A percentile compares a stretch with the other conserved stretches of the same genome.
Evolutionary conservation across 2,329 filamentous ascomycete species (phyloP).

Genomic region (Periconia sp.): DNA sequence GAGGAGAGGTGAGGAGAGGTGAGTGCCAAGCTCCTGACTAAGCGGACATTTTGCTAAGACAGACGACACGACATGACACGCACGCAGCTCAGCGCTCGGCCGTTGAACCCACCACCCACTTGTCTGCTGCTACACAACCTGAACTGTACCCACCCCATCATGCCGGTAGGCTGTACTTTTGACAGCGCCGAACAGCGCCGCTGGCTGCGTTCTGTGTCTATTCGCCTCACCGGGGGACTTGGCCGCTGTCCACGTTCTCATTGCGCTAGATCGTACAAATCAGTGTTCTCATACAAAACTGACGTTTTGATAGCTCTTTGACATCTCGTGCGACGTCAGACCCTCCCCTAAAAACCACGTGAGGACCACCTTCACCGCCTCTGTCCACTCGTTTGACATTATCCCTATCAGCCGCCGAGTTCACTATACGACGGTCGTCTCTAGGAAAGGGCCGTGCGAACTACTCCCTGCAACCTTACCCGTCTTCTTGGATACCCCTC

Average conservation of each 20-base stretch:
- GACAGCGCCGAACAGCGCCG: conserved; percentile 2
- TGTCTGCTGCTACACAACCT: no score
- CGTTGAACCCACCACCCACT: not conserved
- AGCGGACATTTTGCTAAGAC: no score
- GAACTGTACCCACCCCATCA: no score
- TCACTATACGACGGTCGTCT: not conserved
- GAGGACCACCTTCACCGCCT: conserved; percentile 6
- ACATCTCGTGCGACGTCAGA: not conserved
- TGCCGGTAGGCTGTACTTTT: not conserved
- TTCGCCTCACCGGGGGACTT: conserved; percentile 5
- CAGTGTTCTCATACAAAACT: not conserved
- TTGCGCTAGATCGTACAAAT: not conserved
- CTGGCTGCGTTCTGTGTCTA: not conserved
- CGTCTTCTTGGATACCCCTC: not conserved
- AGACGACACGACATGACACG: not conserved
- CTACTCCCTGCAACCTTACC: not conserved
- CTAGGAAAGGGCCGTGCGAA: not conserved
- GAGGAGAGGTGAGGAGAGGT: no score
- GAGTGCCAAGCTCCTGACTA: no score
- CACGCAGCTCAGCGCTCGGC: conserved; percentile 1
- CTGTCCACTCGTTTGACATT: conserved; percentile 14
- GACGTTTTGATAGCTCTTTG: conserved; percentile 7
- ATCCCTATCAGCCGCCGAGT: conserved; percentile 2
- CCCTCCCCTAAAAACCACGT: conserved; percentile 1
- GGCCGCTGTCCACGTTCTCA: not conserved